Conservation (phyloP, 2,329 filamentous ascomycete species). For the Fusarium sp. region DNA sequence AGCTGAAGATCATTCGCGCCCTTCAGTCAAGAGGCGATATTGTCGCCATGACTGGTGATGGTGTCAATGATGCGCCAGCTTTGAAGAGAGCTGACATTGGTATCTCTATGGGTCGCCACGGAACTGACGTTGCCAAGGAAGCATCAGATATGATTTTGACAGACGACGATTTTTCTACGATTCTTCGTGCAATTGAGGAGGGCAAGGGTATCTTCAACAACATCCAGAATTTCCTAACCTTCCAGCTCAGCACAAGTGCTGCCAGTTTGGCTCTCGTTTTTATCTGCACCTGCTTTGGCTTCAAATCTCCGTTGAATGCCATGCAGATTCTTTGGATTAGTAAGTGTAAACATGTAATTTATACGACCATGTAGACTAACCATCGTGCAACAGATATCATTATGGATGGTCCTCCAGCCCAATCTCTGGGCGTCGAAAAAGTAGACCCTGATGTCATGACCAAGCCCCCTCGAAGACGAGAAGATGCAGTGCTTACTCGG, state of each 20-base stretch:
- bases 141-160: conserved; percentile 94
- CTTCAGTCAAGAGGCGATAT: conserved; percentile 94
- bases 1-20: conserved; percentile 94
- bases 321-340: conserved; percentile 99
- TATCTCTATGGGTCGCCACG: conserved; percentile 94
- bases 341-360: conserved; percentile 63
- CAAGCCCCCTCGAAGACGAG: conserved; percentile 84
- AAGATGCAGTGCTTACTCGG: conserved; percentile 90
- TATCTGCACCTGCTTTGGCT: conserved; percentile 90
- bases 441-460: conserved; percentile 96
- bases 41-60: conserved; percentile 98
- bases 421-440: conserved; percentile 94
- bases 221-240: conserved; percentile 98
- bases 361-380: conserved; percentile 24
- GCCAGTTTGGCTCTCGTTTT: conserved; percentile 92
- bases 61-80: conserved; percentile 96
- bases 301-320: conserved; percentile 95
- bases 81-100: conserved; percentile 98
- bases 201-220: conserved; percentile 99
- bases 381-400: conserved; percentile 80
- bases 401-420: conserved; percentile 98
- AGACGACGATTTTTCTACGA: conserved; percentile 90
- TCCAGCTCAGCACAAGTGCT: conserved; percentile 96
- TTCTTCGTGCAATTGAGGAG: conserved; percentile 95
- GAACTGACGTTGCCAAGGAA: conserved; percentile 97